phyloP scores from a whole-genome alignment of 352 stramenopile species.

The Achlya hypogyna region DNA sequence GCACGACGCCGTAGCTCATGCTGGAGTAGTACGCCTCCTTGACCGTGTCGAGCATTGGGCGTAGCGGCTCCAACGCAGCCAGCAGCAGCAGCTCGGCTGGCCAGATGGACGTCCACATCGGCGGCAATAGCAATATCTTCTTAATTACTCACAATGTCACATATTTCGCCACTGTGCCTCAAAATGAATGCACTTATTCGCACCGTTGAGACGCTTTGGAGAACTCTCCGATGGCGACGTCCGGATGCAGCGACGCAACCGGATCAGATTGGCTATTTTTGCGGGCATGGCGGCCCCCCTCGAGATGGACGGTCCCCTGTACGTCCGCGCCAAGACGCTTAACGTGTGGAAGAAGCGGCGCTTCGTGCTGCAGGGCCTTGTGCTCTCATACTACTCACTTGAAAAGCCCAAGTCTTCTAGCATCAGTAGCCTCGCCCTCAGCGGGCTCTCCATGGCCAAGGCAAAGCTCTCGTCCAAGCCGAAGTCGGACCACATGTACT shows the following conservation, averaged over 20 bases:
- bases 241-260: not conserved
- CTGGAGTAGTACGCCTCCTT: too few species aligned
- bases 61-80: too few species aligned
- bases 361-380: not conserved
- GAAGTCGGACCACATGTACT: slow-evolving; percentile 31
- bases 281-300: not conserved
- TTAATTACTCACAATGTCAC: too few species aligned
- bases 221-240: too few species aligned
- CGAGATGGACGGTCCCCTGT: slow-evolving; percentile 13
- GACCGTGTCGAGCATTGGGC: too few species aligned
- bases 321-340: slow-evolving; percentile 14
- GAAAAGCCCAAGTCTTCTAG: slow-evolving; percentile 1
- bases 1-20: too few species aligned
- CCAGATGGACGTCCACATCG: too few species aligned
- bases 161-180: too few species aligned
- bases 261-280: not conserved
- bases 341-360: slow-evolving; percentile 20
- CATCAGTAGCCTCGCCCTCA: not conserved
- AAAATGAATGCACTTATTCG: too few species aligned
- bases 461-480: not conserved
- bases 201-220: too few species aligned
- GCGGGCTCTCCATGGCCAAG: not conserved
- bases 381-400: slow-evolving; percentile 8
- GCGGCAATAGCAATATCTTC: too few species aligned
- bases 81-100: too few species aligned